Conservation (phyloP, 1,139 yeast genomes). For the Taiozyma sp. region DNA sequence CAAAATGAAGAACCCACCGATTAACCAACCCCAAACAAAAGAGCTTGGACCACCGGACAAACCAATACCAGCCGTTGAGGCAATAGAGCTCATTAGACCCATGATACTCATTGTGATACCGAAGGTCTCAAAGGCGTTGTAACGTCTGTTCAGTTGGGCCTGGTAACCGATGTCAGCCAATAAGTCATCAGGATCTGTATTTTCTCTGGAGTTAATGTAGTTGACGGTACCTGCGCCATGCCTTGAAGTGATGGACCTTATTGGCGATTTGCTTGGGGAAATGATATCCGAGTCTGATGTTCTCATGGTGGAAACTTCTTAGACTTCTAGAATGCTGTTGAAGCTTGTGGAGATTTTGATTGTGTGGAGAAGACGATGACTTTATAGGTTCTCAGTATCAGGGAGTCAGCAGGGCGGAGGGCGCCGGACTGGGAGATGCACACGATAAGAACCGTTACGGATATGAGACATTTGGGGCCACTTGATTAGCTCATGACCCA, state of each 20-base stretch:
- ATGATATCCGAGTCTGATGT: neutral
- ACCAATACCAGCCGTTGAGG: slow-evolving; percentile 32
- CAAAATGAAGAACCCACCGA: slow-evolving; percentile 53
- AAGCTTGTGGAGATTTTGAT: neutral
- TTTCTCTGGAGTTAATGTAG: slow-evolving; percentile 5
- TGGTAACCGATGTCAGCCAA: slow-evolving; percentile 16
- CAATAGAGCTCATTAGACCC: slow-evolving; percentile 48
- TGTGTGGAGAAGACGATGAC: neutral
- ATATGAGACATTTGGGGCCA: neutral
- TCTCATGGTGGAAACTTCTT: neutral
- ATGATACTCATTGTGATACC: slow-evolving; percentile 24
- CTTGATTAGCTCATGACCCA: neutral
- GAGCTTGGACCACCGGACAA: slow-evolving; percentile 53
- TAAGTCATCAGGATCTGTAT: slow-evolving; percentile 15
- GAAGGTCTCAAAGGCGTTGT: slow-evolving; percentile 12
- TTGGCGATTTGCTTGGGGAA: neutral
- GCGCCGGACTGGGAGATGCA: neutral
- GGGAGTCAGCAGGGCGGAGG: neutral
- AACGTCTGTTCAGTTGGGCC: slow-evolving; percentile 14
- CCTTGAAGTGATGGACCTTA: slow-evolving; percentile 5
- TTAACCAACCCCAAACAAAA: slow-evolving; percentile 71
- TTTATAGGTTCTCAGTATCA: no score
- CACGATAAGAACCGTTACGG: neutral
- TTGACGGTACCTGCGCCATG: slow-evolving; percentile 30
- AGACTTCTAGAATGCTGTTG: neutral